Conservation (phyloP, 768 basidiomycete species). For the Lactifluus piperatus region DNA sequence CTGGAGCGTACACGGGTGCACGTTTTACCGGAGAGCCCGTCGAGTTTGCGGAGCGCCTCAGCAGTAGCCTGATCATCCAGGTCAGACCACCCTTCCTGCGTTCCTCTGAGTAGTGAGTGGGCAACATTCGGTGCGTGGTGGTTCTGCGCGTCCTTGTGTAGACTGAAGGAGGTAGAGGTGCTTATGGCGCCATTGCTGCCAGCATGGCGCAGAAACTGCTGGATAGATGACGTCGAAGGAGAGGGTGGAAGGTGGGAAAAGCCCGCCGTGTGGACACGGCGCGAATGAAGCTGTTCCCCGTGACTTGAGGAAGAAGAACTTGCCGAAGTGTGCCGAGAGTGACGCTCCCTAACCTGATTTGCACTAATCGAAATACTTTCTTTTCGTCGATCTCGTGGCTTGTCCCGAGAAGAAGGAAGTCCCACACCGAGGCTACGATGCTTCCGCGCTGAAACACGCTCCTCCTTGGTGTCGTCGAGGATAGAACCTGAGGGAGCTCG, state of each 20-base stretch:
- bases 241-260: slow-evolving; percentile 89
- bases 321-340: slow-evolving; percentile 58
- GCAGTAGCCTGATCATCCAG: slow-evolving; percentile 84
- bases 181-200: slow-evolving; percentile 34
- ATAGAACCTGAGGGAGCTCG: slow-evolving; percentile 15
- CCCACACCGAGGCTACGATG: slow-evolving; percentile 21
- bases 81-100: slow-evolving; percentile 84
- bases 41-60: slow-evolving; percentile 86
- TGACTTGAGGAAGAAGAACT: slow-evolving; percentile 59
- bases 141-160: slow-evolving; percentile 32
- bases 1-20: slow-evolving; percentile 71
- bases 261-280: slow-evolving; percentile 63
- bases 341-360: slow-evolving; percentile 25
- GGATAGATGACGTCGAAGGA: slow-evolving; percentile 83
- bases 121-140: slow-evolving; percentile 60
- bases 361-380: slow-evolving; percentile 27
- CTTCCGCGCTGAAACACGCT: slow-evolving; percentile 13
- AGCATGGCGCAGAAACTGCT: slow-evolving; percentile 64
- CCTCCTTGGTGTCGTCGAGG: slow-evolving; percentile 37
- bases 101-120: slow-evolving; percentile 77
- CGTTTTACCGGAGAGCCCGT: slow-evolving; percentile 68
- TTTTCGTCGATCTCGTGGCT: slow-evolving; percentile 35
- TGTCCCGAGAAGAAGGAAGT: slow-evolving; percentile 33
- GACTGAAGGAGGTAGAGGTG: slow-evolving; percentile 30
- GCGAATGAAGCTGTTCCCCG: slow-evolving; percentile 38